Evolutionary conservation across 2,329 filamentous ascomycete species (phyloP), one percentile per base, ranked within the genome.

Genomic region (Botrytis elliptica): DNA sequence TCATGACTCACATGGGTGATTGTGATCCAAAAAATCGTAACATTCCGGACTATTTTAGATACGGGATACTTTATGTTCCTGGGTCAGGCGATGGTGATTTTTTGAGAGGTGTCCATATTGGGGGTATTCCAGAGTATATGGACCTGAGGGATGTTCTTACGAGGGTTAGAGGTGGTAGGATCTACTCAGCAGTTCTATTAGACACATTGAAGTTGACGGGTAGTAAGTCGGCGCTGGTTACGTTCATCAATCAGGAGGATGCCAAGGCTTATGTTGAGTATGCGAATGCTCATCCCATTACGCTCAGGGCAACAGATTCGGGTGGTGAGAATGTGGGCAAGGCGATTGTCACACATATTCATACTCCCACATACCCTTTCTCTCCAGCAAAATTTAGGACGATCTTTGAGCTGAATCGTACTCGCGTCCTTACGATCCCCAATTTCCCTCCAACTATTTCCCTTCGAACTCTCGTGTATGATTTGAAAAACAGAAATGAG

Each of bases 311-410:
- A 49, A 14, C 16, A 7, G 57, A 74, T 22, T 55, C 59, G 2
- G 57, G 66, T 9, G 6, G 22, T 44, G 55, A 22, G 44, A 33
- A 76, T 55, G 38, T 64, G 14, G 7, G 18, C 14, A 16, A 70
- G 55, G 75, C 75, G 8, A 68, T 66, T 18, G 59, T 78, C 29
- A 78, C 70, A 0, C 70, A 76, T 4, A 49, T 80, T 12, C 14
- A 65, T 6, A 80, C 78, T 4, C 78, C 79, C 33, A 78, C 78
- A 4, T 81, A 75, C 40, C 79, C 78, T 0, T 40, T 75, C 16
- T 62, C 25, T 22, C 7, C 44, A 2, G 52, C n/a, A 10, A 66
- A 65, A 22, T n/a, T 55, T 18, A 59, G 36, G 29, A 20, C 22
- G 5, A 68, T 75, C 36, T 52, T 62, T 29, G 38, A 63, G 20